These are phyloP conservation scores for Synura sp. DNA, from an alignment of 352 stramenopile genomes.

Conservation along the genomic window DNA sequence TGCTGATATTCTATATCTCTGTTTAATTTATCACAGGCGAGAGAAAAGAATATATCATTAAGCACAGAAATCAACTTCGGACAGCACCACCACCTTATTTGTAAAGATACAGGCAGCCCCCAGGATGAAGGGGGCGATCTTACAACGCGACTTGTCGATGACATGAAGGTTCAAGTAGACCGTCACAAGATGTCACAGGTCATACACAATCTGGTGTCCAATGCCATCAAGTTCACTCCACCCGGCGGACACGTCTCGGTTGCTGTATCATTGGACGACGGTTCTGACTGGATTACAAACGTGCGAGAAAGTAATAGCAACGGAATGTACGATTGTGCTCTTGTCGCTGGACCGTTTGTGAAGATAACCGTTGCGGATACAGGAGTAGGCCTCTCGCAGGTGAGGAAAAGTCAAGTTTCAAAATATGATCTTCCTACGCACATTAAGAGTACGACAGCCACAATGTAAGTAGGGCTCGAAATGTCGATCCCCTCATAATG, in stretches of 20 bases:
- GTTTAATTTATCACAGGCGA: no score
- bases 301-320: not conserved
- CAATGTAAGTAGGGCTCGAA: no score
- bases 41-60: no score
- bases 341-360: not conserved
- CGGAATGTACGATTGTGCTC: not conserved
- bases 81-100: no score
- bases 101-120: no score
- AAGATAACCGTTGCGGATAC: not conserved
- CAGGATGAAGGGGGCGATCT: no score
- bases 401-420: not conserved
- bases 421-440: no score
- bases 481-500: no score
- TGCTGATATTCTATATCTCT: no score
- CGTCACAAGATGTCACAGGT: not conserved
- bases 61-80: no score
- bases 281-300: not conserved
- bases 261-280: not conserved
- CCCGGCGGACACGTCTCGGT: not conserved
- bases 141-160: no score
- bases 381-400: not conserved
- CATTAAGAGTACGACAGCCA: no score
- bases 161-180: not conserved
- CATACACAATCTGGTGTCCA: not conserved
- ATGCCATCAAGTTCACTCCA: conserved; percentile 12